These are phyloP conservation scores for Quercus phellos DNA, from an alignment of 331 rosid genomes.

Conservation along the genomic window DNA sequence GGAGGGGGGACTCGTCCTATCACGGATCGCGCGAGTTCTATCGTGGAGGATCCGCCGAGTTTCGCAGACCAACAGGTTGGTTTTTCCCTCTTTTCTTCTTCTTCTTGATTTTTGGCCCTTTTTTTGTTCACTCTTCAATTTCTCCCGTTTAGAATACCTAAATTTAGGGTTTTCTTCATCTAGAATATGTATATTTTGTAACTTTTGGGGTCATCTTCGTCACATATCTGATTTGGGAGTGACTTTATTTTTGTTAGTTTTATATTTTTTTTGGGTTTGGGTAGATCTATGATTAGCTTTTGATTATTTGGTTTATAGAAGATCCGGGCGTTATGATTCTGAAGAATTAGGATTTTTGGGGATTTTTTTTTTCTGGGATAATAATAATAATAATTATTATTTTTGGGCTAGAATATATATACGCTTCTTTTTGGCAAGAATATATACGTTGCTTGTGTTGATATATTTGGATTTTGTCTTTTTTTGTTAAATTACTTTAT, in stretches of 20 bases:
- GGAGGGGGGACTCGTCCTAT: conserved; percentile 92
- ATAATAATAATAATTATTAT: too few species aligned
- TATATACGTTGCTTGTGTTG: conserved; percentile 47
- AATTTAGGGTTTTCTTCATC: background rate
- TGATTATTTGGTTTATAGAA: background rate
- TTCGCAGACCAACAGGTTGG: conserved; percentile 78
- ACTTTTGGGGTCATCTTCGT: too few species aligned
- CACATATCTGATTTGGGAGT: background rate
- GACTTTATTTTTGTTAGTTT: background rate
- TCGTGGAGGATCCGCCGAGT: conserved; percentile 78
- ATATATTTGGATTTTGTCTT: conserved; percentile 24
- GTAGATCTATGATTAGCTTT: conserved; percentile 23
- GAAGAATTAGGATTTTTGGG: background rate
- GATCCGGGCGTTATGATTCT: conserved; percentile 8
- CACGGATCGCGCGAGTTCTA: conserved; percentile 64
- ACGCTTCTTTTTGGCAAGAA: conserved; percentile 7
- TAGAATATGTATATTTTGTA: too few species aligned
- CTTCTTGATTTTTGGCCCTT: background rate
- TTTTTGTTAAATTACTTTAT: conserved; percentile 38
- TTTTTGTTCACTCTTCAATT: background rate
- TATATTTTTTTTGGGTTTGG: background rate
- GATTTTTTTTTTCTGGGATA: background rate
- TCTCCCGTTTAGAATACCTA: background rate
- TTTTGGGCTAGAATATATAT: background rate
- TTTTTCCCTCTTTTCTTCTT: background rate